A percentile compares a stretch with the other conserved stretches of the same genome.
phyloP scores from a whole-genome alignment of 768 basidiomycete genomes.

The Hericium coralloides region DNA sequence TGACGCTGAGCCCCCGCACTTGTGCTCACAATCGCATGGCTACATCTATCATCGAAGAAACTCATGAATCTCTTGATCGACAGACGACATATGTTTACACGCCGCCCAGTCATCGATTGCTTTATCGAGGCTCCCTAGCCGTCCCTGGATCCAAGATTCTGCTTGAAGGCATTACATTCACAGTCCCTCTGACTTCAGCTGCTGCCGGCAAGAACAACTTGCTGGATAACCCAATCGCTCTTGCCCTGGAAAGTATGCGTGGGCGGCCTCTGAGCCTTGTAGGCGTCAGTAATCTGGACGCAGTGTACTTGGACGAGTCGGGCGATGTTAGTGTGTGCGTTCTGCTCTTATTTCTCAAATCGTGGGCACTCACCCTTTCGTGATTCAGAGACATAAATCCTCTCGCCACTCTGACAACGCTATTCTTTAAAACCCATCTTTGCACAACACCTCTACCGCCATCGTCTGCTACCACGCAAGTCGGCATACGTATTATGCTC shows the following conservation, averaged over 20 bases:
- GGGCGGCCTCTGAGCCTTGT: constrained; percentile 54
- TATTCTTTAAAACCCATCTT: constrained; percentile 67
- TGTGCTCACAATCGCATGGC: too few species aligned
- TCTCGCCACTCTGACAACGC: constrained; percentile 44
- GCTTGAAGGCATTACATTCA: constrained; percentile 69
- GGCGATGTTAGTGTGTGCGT: constrained; percentile 43
- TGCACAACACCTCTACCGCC: constrained; percentile 37
- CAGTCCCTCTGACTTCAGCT: constrained; percentile 28
- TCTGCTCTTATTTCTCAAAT: constrained; percentile 18
- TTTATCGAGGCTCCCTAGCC: constrained; percentile 70
- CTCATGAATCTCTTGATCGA: background rate
- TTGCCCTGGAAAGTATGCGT: constrained; percentile 76
- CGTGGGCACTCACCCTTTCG: background rate
- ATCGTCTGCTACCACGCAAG: constrained; percentile 30
- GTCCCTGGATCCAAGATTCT: constrained; percentile 63
- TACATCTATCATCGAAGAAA: too few species aligned
- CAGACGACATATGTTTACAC: constrained; percentile 22
- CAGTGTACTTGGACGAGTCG: constrained; percentile 52
- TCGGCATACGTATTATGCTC: constrained; percentile 59
- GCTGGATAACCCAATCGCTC: constrained; percentile 58
- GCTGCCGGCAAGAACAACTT: constrained; percentile 26
- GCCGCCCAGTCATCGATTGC: constrained; percentile 37
- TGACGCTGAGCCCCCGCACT: too few species aligned
- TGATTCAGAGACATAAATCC: constrained; percentile 59
- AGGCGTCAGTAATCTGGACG: constrained; percentile 41